Base-by-base conservation (phyloP, 352 stramenopile genomes). In the Pythium aquatile region DNA sequence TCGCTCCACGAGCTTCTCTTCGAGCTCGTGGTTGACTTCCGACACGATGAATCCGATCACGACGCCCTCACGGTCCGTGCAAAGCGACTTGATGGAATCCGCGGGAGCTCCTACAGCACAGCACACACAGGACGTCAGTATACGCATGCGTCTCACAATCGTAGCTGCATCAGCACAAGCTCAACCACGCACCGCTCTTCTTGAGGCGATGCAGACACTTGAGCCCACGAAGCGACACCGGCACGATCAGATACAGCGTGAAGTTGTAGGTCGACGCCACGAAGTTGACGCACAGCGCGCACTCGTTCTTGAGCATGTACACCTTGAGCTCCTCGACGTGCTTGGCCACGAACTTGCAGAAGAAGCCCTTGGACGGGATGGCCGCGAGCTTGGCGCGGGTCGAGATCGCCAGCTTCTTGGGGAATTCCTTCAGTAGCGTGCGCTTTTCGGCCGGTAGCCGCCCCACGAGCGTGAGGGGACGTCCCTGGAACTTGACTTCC, bases 341-440 rank as follows among this genome's bases (percentile, higher is more conserved):
- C 65, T 94, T 94, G 40, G 83, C 83, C 35, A 91, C 83, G 69
- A 95, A 95, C 74, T 95, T 95, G 72, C 86, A 95, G 69, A 95
- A 95, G 63, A 95, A 93, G 7, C 86, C 85, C 56, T 91, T 92
- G 35, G 81, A 85, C n/a, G 86, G 86, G 60, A 95, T 89, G 30
- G 86, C 85, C 5, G 78, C 64, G 47, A 93, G 72, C 66, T 93
- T 95, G 53, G 80, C 84, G 61, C 88, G 88, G 9, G 83, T 95
- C 32, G 74, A 72, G n/a, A 95, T 76, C 6, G 72, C 79, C 46
- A 95, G 75, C 29, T 85, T 85, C n/a, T 72, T 77, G 10, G 86
- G 86, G 57, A 95, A 93, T 53, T 95, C 86, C 37, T 79, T 73
- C 42, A 93, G 65, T 39, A 93, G 72, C 65, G 72, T 76, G 58